Conservation (phyloP, 768 basidiomycete genomes). For the Suillus clintonianus region DNA sequence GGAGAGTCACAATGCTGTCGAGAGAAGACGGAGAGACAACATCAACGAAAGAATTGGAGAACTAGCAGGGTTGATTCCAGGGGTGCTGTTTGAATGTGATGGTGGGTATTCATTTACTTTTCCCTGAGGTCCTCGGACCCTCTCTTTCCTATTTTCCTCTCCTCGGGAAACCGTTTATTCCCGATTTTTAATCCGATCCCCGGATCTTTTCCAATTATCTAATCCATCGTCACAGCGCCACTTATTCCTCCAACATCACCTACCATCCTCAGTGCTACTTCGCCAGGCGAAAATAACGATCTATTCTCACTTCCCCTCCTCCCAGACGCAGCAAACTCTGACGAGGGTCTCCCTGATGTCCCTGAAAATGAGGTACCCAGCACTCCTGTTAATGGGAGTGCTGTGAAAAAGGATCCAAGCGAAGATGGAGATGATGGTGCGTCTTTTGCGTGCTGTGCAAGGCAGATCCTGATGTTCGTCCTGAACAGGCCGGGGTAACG, state of each 20-base stretch:
- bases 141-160: background rate
- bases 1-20: constrained; percentile 92
- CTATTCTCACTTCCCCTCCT: constrained; percentile 4
- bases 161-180: background rate
- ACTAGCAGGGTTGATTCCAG: constrained; percentile 85
- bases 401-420: constrained; percentile 30
- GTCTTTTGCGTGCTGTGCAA: constrained; percentile 2
- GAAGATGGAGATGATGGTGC: constrained; percentile 26
- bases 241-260: constrained; percentile 6
- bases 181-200: background rate
- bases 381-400: background rate
- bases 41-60: constrained; percentile 96
- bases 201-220: background rate
- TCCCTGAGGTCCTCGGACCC: background rate
- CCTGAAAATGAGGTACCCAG: constrained; percentile 23
- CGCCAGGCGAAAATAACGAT: background rate
- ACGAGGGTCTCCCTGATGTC: constrained; percentile 26
- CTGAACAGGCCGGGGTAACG: constrained; percentile 6
- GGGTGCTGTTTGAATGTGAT: constrained; percentile 72
- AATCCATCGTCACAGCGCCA: background rate
- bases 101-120: constrained; percentile 28
- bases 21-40: constrained; percentile 83
- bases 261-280: background rate
- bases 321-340: background rate
- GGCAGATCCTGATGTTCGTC: background rate